Conservation (phyloP, 2,329 filamentous ascomycete species). For the Fusarium pseudocircinatum region DNA sequence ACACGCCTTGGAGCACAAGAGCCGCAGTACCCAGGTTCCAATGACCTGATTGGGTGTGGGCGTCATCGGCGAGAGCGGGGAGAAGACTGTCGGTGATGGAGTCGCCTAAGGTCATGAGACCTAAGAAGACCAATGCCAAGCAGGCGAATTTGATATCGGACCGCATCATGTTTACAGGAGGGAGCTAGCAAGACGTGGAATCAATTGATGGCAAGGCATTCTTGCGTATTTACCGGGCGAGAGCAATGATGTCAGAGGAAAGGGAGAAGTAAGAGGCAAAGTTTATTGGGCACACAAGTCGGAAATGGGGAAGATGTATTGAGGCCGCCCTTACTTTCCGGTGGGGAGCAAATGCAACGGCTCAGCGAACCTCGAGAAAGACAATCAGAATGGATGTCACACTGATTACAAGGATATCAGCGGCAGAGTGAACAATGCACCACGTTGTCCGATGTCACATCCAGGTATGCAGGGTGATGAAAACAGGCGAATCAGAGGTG, state of each 20-base stretch:
- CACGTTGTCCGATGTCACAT: neutral
- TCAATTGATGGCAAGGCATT: neutral
- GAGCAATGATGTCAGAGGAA: too few relatives aligned
- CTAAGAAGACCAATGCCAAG: neutral
- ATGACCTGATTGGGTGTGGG: neutral
- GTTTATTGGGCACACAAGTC: rapidly evolving
- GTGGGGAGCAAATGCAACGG: neutral
- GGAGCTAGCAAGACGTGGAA: neutral
- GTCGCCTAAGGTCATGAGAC: neutral
- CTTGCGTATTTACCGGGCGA: neutral
- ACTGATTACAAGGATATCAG: neutral
- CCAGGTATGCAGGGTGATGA: neutral
- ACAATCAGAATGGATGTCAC: neutral
- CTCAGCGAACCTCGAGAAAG: neutral
- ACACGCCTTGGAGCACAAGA: neutral
- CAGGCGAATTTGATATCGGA: neutral
- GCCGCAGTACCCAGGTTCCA: neutral
- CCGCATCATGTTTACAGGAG: neutral
- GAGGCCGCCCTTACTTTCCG: neutral
- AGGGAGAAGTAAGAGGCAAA: neutral
- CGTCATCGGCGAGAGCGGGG: neutral
- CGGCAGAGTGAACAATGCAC: neutral
- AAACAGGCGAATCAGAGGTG: neutral
- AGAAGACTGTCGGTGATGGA: neutral
- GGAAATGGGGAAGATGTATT: rapidly evolving